Base-by-base conservation (phyloP, 352 stramenopile species). In the Globisporangium uncinulatum region DNA sequence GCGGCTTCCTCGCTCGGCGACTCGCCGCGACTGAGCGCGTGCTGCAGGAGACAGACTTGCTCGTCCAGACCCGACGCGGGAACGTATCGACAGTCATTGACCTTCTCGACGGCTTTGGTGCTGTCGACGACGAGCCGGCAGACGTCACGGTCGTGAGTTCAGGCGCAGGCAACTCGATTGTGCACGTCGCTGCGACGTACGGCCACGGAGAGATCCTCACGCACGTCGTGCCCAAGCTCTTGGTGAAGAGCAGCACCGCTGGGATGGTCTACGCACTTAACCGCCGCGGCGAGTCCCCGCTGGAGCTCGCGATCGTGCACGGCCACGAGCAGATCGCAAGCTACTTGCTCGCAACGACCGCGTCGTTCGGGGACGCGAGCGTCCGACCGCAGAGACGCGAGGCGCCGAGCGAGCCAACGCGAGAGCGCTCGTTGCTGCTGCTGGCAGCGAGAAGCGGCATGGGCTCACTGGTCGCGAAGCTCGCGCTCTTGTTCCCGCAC, bases 41-140 rank as follows among this genome's bases (percentile, higher is more conserved):
- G 41, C 31, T 62, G 3, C 56, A 62, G 19, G 70, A 80, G 45
- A 68, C 34, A 7, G 75, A 90, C 51, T 15, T 90, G 31, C 56
- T 90, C 1, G 66, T 87, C 13, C 78, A 90, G 59, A 72, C 74
- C 20, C 61, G 65, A 5, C 45, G 59, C 14, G 80, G 80, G 0
- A 80, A 87, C 45, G 59, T 83, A 10, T 71, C 77, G 8, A 64
- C 63, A 0, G 76, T 90, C 0, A 71, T 86, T 4, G 80, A 90
- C 50, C 52, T 90, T 19, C 56, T 90, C 15, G 80, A 88, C 42
- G 80, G 80, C 8, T 84, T 76, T 51, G 73, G 69, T 3, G 43
- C 66, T 3, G 53, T 75, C 10, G 68, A 70, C 11, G 71, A 80
- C 24, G 51, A 63, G 17, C 66, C 67, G 0, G 70, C 71, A 0